Conservation (phyloP, 768 basidiomycete genomes). For the Phylloporus arenicola region DNA sequence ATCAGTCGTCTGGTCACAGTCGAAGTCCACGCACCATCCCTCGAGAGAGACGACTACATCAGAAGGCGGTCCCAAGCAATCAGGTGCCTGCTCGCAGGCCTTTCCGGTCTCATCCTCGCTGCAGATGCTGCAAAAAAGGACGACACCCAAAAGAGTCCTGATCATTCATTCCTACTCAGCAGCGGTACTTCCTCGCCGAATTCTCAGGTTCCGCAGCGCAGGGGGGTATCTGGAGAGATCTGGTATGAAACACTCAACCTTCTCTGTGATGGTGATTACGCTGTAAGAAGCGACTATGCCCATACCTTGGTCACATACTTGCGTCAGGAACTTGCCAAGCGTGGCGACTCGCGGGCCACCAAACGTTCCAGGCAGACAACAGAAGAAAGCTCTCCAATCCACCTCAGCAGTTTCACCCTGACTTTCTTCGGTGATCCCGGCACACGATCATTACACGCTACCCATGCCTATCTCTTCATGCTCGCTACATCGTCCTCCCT, state of each 20-base stretch:
- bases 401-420: constrained; percentile 41
- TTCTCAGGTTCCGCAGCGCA: constrained; percentile 47
- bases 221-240: constrained; percentile 69
- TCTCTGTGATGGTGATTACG: constrained; percentile 71
- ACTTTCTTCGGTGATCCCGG: constrained; percentile 55
- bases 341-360: constrained; percentile 42
- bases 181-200: constrained; percentile 24
- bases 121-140: constrained; percentile 42
- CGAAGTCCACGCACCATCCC: constrained; percentile 51
- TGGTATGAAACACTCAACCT: constrained; percentile 90
- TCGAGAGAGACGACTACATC: constrained; percentile 34
- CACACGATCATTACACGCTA: constrained; percentile 70
- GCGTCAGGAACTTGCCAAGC: constrained; percentile 65
- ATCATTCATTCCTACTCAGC: constrained; percentile 25
- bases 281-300: constrained; percentile 77
- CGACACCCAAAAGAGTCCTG: constrained; percentile 14
- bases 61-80: constrained; percentile 58
- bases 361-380: constrained; percentile 42
- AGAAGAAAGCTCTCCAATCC: constrained; percentile 45
- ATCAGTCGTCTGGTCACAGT: constrained; percentile 67
- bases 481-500: constrained; percentile 68
- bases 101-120: constrained; percentile 64
- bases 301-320: constrained; percentile 72
- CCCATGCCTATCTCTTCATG: constrained; percentile 76
- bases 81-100: constrained; percentile 60